These are phyloP conservation scores for Calonectria pteridis DNA, from an alignment of 2,329 filamentous ascomycete genomes.

Conservation along the genomic window DNA sequence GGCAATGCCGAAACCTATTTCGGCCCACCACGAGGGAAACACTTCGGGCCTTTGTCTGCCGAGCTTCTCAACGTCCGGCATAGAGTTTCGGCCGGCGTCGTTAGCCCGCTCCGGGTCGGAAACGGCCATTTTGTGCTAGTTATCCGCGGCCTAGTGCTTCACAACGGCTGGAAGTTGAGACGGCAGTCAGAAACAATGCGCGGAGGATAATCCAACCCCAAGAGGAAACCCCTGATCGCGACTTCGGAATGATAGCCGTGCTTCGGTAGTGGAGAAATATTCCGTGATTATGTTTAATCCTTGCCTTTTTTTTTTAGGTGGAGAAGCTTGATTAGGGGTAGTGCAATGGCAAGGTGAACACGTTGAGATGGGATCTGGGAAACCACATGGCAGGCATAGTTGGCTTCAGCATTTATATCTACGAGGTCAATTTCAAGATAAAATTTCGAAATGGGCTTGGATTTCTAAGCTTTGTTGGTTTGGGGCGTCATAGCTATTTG, in stretches of 20 bases:
- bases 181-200: not conserved
- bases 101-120: conserved; percentile 33
- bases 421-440: not conserved
- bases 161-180: not conserved
- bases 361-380: not conserved
- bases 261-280: not conserved
- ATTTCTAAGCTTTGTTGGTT: conserved; percentile 18
- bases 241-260: not conserved
- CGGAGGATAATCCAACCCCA: not conserved
- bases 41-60: conserved; percentile 42
- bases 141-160: not conserved
- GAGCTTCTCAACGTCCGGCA: conserved; percentile 40
- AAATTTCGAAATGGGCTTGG: not conserved
- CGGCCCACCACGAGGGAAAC: conserved; percentile 41
- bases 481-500: conserved; percentile 15
- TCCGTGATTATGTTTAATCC: conserved; percentile 13
- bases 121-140: conserved; percentile 22
- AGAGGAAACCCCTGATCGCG: not conserved
- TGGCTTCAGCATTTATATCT: not conserved
- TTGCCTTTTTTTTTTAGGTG: conserved; percentile 23
- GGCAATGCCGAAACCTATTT: conserved; percentile 40
- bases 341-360: not conserved
- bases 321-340: conserved; percentile 22
- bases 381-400: not conserved
- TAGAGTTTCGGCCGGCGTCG: conserved; percentile 19